phyloP scores from a whole-genome alignment of 768 basidiomycete species.

The Dacryopinax primogenitus region DNA sequence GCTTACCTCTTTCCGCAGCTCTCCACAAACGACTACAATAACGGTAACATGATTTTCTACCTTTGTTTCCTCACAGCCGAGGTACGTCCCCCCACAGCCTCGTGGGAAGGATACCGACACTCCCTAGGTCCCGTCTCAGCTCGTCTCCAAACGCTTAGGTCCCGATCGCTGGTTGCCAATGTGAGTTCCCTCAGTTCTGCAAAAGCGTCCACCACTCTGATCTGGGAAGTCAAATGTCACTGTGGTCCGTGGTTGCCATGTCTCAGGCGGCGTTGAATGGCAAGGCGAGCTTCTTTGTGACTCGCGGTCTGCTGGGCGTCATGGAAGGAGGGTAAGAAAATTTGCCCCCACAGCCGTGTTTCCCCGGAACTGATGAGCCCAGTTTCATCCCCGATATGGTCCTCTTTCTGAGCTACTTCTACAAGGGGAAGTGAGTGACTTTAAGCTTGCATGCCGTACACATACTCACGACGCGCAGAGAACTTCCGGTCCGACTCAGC shows the following conservation, averaged over 20 bases:
- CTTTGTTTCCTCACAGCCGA: constrained; percentile 12
- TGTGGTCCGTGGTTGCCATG: constrained; percentile 46
- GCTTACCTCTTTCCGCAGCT: constrained; percentile 21
- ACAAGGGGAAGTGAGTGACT: constrained; percentile 39
- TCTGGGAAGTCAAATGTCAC: constrained; percentile 31
- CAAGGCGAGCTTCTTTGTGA: constrained; percentile 41
- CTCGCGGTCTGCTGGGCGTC: constrained; percentile 43
- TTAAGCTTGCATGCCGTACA: no score
- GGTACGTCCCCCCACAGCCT: constrained; percentile 40
- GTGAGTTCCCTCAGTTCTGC: neutral
- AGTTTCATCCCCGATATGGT: constrained; percentile 53
- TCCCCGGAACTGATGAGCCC: neutral
- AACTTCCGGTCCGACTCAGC: constrained; percentile 53
- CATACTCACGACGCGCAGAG: neutral
- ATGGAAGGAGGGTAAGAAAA: constrained; percentile 39
- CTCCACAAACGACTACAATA: constrained; percentile 50
- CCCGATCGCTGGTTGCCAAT: constrained; percentile 40
- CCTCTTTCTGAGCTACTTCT: constrained; percentile 53
- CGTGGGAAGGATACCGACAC: no score
- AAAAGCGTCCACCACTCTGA: neutral
- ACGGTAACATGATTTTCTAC: constrained; percentile 12
- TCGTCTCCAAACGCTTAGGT: constrained; percentile 53
- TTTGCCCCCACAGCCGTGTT: neutral
- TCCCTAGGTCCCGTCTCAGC: constrained; percentile 56
- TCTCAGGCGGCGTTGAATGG: constrained; percentile 49